Evolutionary conservation across 257 asterid genomes (phyloP), one percentile per base, ranked within the genome.

Genomic region (Scutellaria minor): DNA sequence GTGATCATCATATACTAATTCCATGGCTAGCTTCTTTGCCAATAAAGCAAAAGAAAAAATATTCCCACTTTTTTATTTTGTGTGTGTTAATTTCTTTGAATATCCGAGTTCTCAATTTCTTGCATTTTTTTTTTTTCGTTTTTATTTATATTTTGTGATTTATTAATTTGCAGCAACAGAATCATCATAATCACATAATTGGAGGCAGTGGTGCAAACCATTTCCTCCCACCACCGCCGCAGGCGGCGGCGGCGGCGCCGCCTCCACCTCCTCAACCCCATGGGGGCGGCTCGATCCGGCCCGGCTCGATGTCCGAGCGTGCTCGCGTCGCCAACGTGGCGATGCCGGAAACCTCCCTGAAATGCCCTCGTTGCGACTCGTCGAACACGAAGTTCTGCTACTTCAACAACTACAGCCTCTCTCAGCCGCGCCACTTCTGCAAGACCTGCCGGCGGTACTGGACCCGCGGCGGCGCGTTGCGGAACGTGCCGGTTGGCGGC

Each of bases 371-470:
- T 2, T 93, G 98, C 66, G 96, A 90, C 6, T 93, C 98, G 0
- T 57, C 96, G 0, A 93, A 90, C 83, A 93, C 98, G 0, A 93
- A 93, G 56, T 93, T 93, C 66, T 93, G 98, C 77, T 93, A 93
- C 73, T 93, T 90, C 88, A 93, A 93, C 84, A 93, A 93, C 88
- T 93, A 93, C 78, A 93, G 89, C 58, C 89, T 93, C 60, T 55
- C 95, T 0, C 98, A 93, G 78, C 98, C 98, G 6, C 88, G 98
- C 24, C 98, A 92, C 90, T 92, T 92, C 64, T 92, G 98, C 85
- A 92, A 92, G 86, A 87, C 93, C 6, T 92, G 98, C 76, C 72
- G 96, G 60, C 79, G 98, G 77, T 89, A 89, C 65, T 92, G 98
- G 98, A 92, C 98, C 3, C 51, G 95, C 31, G 98, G 98, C 6